Base-by-base conservation (phyloP, 2,329 filamentous ascomycete species). In the Colletotrichum neosansevieriae region DNA sequence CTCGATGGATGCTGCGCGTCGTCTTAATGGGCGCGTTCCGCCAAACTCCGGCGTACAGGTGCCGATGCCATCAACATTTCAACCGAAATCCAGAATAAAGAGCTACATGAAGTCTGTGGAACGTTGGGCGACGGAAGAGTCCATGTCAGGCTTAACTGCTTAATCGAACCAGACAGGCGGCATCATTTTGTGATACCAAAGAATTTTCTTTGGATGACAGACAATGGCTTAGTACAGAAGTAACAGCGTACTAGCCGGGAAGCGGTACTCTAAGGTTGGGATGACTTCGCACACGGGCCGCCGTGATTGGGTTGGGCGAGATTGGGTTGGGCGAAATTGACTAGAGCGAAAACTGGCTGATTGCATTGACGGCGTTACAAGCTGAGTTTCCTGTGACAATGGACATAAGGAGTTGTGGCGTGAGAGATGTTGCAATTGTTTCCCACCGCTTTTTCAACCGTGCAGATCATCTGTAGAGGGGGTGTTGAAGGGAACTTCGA, bases 401-500 rank as follows among this genome's bases (percentile, higher is more conserved):
- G 21, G 44, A 66, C 49, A 36, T 57, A 24, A 32, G 32, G n/a
- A 19, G 56, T 21, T 42, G 56, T 60, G 61, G 60, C 54, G 66
- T 54, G 61, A 60, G 61, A 59, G n/a, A 54, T 42, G 36, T 59
- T 60, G 56, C 54, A 59, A 44, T 59, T 24, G 11, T 58, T 3
- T 62, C 17, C 67, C 63, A 69, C 67, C 67, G 67, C 67, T 67
- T 47, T 69, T 69, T 62, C 44, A 19, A 38, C 32, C 3, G 51
- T 62, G 67, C 63, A 57, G 67, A 69, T 69, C 67, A 54, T 47
- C 44, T 44, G 53, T 32, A 49, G 9, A 34, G 17, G 49, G 29
- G 34, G 56, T 36, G 61, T 32, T 45, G 56, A 57, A 34, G 61
- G 62, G 32, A 60, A 38, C 36, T 24, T 36, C 45, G 47, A 40